Evolutionary conservation across 495 filamentous ascomycete genomes (phyloP), one percentile per base, ranked within the genome.

Genomic region (Podospora appendiculata): DNA sequence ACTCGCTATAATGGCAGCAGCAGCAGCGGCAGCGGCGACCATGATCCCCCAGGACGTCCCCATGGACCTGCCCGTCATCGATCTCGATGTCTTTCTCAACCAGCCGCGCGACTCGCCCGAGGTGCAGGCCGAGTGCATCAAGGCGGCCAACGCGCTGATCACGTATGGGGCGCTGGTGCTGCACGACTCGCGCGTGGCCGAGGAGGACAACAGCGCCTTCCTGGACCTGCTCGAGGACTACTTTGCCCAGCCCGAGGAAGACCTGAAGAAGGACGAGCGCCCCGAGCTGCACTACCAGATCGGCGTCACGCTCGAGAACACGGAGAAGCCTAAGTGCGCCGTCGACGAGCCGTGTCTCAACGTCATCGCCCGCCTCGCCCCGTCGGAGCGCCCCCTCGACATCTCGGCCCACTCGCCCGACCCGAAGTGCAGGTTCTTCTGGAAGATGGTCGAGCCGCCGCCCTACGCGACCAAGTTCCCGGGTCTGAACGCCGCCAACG

Each of bases 201-300:
- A 75, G 57, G 41, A 62, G 6, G 70, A 77, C 61, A 78, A 78
- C 66, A 57, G 61, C 41, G 58, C 61, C 48, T 78, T 78, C 57
- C 68, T 77, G 18, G 75, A 78, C 52, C 61, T 78, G n/a, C 69
- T 78, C 5, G 75, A 78, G 54, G 75, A 78, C 66, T 78, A 78
- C 62, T 78, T 78, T 55, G 72, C 73, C 45, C 75, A 76, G 62
- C 73, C 73, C 43, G 66, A 65, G 9, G 70, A 48, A 7, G 59
- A 61, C 7, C 63, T 77, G 18, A 52, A 53, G 38, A 53, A 57
- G 16, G 75, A 78, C 50, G 73, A 77, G 60, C 69, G 75, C 3
- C 75, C 75, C 39, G 74, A 73, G 58, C 62, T 78, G 13, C 62
- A 65, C 47, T 78, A 71, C 61, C 75, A 78, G 64, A 70, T 78